Base-by-base conservation (phyloP, 352 stramenopile genomes). In the Hyaloperonospora brassicae region DNA sequence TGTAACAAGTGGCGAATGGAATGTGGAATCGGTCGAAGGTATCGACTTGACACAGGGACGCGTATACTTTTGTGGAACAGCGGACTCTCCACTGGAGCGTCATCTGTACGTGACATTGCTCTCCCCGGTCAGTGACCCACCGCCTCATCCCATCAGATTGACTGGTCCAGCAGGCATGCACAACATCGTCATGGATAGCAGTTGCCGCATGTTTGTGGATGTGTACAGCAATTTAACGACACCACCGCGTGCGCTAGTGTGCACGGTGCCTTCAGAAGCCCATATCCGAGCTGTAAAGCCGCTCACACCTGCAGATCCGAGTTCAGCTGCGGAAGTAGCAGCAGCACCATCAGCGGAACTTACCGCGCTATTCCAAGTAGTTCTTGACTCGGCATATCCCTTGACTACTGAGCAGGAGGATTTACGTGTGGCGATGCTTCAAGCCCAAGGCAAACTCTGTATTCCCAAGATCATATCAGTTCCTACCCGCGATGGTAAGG, bases 91-190 rank as follows among this genome's bases (percentile, higher is more conserved):
- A 0, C 69, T 96, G n/a, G 89, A 97, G 68, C 73, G 83, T 61
- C 91, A 97, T 61, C 62, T 97, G 41, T 97, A 96, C 64, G 84
- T 89, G 59, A 80, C 83, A 35, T 76, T 73, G 38, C 61, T 93
- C 23, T 81, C 78, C 25, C 69, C 76, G 1, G 60, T 58, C 0
- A 58, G 62, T 44, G 55, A 52, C 2, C 57, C 91, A 9, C 60
- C 63, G n/a, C 66, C 64, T 49, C 84, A 73, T 5, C 55, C 54
- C 1, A 72, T 87, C 21, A 72, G 80, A 34, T 60, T 97, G 41
- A 97, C 90, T 24, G 54, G 55, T 17, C 82, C 78, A 22, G 61
- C 77, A 38, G 90, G 89, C 23, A 93, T 96, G 76, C 89, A 97
- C 74, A 88, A 57, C 58, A 64, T 97, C 50, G 84, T 93, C 24